Conservation (phyloP, 1,284 basidiomycete genomes). For the Amylostereum chailletii region DNA sequence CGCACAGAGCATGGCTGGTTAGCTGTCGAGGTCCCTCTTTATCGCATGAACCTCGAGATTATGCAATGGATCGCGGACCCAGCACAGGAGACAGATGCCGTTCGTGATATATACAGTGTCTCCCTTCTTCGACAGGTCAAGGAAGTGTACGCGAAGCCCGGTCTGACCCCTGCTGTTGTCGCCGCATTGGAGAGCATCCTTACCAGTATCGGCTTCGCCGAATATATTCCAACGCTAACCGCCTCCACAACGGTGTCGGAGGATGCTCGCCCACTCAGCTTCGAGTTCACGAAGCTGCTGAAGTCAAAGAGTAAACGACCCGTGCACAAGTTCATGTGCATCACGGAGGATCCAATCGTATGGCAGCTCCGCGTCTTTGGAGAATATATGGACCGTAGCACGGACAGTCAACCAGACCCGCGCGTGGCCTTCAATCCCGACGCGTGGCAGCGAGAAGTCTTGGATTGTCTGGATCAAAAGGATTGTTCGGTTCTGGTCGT, state of each 20-base stretch:
- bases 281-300: constrained; percentile 47
- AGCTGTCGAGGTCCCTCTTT: constrained; percentile 42
- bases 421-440: constrained; percentile 61
- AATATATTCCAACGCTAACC: constrained; percentile 23
- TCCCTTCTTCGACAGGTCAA: constrained; percentile 37
- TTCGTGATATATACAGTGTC: constrained; percentile 37
- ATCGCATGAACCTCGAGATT: constrained; percentile 42
- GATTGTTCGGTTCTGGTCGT: constrained; percentile 52
- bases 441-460: constrained; percentile 58
- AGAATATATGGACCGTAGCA: constrained; percentile 62
- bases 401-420: constrained; percentile 49
- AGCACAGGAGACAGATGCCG: constrained; percentile 22
- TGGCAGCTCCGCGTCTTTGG: constrained; percentile 68
- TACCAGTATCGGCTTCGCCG: constrained; percentile 34
- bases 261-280: constrained; percentile 34
- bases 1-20: constrained; percentile 32
- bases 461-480: constrained; percentile 53
- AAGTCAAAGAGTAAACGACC: constrained; percentile 33
- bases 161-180: constrained; percentile 28
- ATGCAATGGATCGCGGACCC: constrained; percentile 41
- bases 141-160: constrained; percentile 29
- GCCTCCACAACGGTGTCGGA: constrained; percentile 9
- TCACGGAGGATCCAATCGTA: constrained; percentile 43
- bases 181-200: constrained; percentile 32
- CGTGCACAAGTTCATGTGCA: constrained; percentile 43